phyloP scores from a whole-genome alignment of 306 rosid genomes.

The Cicer chorassanicum region DNA sequence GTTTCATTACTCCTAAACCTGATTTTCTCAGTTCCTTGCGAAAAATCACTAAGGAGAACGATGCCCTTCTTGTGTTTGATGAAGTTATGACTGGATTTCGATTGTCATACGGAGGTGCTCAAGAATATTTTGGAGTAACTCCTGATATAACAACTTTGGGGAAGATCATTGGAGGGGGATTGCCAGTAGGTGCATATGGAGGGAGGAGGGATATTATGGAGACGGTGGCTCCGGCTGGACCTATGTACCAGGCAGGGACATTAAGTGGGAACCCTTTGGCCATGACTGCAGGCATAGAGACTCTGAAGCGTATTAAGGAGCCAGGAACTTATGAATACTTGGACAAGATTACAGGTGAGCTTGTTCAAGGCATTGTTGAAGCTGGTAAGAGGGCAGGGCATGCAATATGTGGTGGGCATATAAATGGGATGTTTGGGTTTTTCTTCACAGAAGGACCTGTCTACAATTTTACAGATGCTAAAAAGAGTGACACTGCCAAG shows the following conservation, averaged over 20 bases:
- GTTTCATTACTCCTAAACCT: conserved; percentile 74
- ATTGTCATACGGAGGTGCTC: conserved; percentile 92
- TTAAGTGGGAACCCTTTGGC: conserved; percentile 96
- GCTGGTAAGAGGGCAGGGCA: conserved; percentile 91
- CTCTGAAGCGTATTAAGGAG: conserved; percentile 79
- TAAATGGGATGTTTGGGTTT: conserved; percentile 92
- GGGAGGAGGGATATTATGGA: conserved; percentile 94
- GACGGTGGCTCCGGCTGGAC: conserved; percentile 96
- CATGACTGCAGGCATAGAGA: conserved; percentile 95
- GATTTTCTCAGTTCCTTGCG: conserved; percentile 72
- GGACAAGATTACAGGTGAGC: conserved; percentile 76
- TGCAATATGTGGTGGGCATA: conserved; percentile 85
- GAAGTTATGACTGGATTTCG: conserved; percentile 99
- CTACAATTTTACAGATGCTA: conserved; percentile 77
- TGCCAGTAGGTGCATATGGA: conserved; percentile 96
- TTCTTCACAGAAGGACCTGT: conserved; percentile 97
- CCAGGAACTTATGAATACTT: conserved; percentile 79
- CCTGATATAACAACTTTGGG: conserved; percentile 88
- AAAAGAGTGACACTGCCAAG: conserved; percentile 78
- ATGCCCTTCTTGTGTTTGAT: conserved; percentile 79
- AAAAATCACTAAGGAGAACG: conserved; percentile 71
- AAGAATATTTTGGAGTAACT: conserved; percentile 84
- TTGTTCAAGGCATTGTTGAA: conserved; percentile 72
- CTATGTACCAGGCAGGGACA: conserved; percentile 97
- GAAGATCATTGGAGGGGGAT: conserved; percentile 96